Evolutionary conservation across 208 protist genomes (phyloP).

Genomic region (Trypanosoma congolense): DNA sequence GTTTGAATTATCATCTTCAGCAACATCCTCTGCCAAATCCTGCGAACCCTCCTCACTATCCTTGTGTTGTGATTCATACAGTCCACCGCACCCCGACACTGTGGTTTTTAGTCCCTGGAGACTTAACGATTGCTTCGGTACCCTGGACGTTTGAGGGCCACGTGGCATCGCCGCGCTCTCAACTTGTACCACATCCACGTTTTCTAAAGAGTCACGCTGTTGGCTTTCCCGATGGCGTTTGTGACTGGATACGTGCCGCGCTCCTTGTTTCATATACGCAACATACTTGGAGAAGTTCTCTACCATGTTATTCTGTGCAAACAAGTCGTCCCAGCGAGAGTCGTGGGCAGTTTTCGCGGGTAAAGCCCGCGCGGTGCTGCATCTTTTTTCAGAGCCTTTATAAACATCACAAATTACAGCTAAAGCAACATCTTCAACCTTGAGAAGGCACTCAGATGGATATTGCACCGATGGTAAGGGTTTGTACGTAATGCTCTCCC

Average conservation of each 20-base stretch:
- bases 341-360: neutral
- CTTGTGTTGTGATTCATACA: neutral
- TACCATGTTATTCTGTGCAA: constrained; percentile 18
- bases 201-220: constrained; percentile 9
- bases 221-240: constrained; percentile 21
- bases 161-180: neutral
- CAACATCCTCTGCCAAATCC: too few relatives aligned
- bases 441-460: constrained; percentile 8
- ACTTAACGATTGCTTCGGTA: neutral
- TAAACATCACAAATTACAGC: constrained; percentile 8
- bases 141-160: too few relatives aligned
- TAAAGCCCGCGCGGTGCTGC: neutral
- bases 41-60: too few relatives aligned
- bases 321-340: constrained; percentile 25
- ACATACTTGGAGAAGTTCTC: constrained; percentile 19
- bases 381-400: neutral
- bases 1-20: too few relatives aligned
- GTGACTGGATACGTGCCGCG: constrained; percentile 3
- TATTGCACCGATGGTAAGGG: constrained; percentile 4
- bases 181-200: neutral
- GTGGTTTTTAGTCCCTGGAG: neutral
- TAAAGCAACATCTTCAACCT: neutral
- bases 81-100: neutral
- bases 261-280: constrained; percentile 8
- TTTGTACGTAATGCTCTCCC: constrained; percentile 10